Evolutionary conservation across 148 eudicot genomes (phyloP), one percentile per base, ranked within the genome.

Genomic region (Salicornia ramosissima): DNA sequence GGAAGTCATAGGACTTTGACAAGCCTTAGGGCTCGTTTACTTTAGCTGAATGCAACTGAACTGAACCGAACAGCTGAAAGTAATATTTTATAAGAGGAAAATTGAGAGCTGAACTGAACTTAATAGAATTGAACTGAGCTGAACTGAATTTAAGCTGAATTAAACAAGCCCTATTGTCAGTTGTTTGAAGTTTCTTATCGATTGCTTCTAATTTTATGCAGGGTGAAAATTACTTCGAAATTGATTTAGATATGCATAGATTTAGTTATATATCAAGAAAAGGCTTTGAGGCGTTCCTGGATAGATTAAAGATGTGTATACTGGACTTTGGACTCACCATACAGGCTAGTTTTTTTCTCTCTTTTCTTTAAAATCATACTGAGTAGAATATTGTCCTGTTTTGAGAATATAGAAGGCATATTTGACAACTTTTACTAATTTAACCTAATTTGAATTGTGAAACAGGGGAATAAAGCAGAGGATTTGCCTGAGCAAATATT

Each of bases 171-270:
- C 2, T 53, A 72, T 42, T 43, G n/a, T 33, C 19, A 24, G 14
- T 9, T 61, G 65, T 21, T 39, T 25, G n/a, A 2, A 3, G 46
- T 36, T 60, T 59, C 75, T 62, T 46, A 54, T 18, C 34, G 33
- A 24, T 64, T 72, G 33, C 46, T 71, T 28, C 64, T 59, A 69
- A 72, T n/a, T 40, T 66, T 66, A 45, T 67, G 71, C 86, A 94
- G 98, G 98, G 97, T 14, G 90, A 87, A 69, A 94, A 90, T 74
- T 94, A 94, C 75, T 87, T 94, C 25, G 98, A 94, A 72, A 94
- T 94, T 28, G 98, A 94, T 75, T 78, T 94, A 78, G 99, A 94
- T 74, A 87, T 94, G 96, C 98, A 90, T 64, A 83, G 96, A 75
- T 94, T 94, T 67, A 83, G 97, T 73, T 94, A 90, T 80, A 87